Evolutionary conservation across 768 basidiomycete genomes (phyloP).

Genomic region (Antrodiella citrinella): DNA sequence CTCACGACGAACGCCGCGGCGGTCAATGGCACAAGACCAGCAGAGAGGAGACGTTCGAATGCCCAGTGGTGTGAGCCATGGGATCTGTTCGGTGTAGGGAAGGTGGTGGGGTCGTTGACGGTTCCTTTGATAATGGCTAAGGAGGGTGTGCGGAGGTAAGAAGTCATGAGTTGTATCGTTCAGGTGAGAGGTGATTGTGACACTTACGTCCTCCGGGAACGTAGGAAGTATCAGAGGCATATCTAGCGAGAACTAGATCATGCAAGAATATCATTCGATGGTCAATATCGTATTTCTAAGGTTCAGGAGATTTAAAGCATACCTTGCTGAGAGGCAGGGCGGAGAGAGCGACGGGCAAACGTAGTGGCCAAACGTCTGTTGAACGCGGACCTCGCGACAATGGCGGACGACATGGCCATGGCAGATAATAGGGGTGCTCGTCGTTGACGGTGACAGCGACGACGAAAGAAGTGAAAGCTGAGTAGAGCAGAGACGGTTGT

Average conservation of each 20-base stretch:
- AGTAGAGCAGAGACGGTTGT: neutral
- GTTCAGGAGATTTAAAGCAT: conserved; percentile 7
- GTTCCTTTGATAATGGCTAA: conserved; percentile 83
- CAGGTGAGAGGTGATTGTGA: too few species aligned
- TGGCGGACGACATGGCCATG: conserved; percentile 40
- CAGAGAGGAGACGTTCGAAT: conserved; percentile 89
- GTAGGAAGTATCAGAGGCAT: conserved; percentile 29
- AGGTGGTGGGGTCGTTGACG: conserved; percentile 90
- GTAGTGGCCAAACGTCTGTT: conserved; percentile 32
- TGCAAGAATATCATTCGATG: too few species aligned
- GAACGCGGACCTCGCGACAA: conserved; percentile 41
- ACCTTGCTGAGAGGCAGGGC: conserved; percentile 36
- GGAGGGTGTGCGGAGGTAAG: neutral
- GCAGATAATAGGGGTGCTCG: conserved; percentile 1
- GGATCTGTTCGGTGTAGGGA: conserved; percentile 70
- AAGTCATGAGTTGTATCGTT: too few species aligned
- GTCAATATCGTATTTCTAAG: neutral
- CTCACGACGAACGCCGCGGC: conserved; percentile 79
- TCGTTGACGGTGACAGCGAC: neutral
- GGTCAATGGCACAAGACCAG: conserved; percentile 81
- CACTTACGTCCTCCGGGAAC: conserved; percentile 71
- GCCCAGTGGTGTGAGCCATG: conserved; percentile 92
- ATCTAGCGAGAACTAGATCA: conserved; percentile 5
- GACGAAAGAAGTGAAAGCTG: neutral
- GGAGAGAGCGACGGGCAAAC: conserved; percentile 30